Conservation (phyloP, 768 basidiomycete genomes). For the Boletus insuetus region DNA sequence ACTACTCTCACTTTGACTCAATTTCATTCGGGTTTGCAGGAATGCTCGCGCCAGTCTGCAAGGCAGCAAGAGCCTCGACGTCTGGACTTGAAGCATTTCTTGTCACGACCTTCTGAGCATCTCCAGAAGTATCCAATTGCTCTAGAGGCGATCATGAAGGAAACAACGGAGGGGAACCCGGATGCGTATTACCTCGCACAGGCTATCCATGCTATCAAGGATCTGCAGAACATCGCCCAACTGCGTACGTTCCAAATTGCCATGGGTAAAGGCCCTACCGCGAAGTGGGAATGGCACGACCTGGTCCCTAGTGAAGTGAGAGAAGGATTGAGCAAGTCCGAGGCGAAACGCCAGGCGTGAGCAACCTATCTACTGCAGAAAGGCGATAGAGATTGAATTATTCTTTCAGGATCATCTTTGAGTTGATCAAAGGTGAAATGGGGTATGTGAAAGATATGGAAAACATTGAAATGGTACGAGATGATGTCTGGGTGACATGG, state of each 20-base stretch:
- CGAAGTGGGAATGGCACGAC: conserved; percentile 90
- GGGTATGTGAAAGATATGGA: conserved; percentile 90
- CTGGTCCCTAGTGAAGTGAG: conserved; percentile 69
- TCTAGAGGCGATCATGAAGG: conserved; percentile 81
- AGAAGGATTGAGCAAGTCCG: conserved; percentile 62
- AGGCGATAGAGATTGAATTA: not conserved
- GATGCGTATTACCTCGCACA: conserved; percentile 82
- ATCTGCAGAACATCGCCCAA: conserved; percentile 76
- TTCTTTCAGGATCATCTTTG: conserved; percentile 77
- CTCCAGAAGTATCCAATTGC: conserved; percentile 71
- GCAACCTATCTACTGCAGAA: conserved; percentile 26
- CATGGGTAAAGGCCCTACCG: conserved; percentile 77
- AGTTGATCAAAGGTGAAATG: conserved; percentile 95
- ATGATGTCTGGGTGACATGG: conserved; percentile 16
- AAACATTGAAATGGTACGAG: conserved; percentile 67
- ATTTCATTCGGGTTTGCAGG: conserved; percentile 10
- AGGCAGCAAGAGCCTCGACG: conserved; percentile 54
- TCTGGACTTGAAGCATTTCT: conserved; percentile 61
- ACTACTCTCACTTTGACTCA: not conserved
- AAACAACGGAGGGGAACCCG: conserved; percentile 76
- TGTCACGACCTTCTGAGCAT: conserved; percentile 61
- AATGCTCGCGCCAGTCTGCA: conserved; percentile 42
- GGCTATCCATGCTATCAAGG: conserved; percentile 82
- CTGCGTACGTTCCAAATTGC: conserved; percentile 87
- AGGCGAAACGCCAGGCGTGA: conserved; percentile 82